A percentile compares a stretch with the other conserved stretches of the same genome.
Conservation (phyloP, 495 filamentous ascomycete genomes). For the Parachaetomium inaequale region DNA sequence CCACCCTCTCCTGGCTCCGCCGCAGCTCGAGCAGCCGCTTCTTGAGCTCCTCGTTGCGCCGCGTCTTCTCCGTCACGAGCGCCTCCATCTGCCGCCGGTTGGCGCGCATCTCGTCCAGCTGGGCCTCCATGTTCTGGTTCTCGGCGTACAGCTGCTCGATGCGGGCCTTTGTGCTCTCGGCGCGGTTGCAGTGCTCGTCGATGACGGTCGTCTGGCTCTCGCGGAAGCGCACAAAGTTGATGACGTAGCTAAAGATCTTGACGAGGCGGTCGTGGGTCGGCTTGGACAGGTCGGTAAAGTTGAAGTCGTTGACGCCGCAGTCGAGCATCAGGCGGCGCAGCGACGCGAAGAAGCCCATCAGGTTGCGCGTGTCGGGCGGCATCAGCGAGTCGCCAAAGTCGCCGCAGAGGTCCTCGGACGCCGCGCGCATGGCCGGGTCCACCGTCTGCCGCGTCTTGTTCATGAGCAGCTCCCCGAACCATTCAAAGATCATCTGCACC, state of each 20-base stretch:
- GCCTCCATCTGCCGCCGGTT: conserved; percentile 72
- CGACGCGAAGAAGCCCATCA: conserved; percentile 88
- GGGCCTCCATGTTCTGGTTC: conserved; percentile 79
- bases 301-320: conserved; percentile 91
- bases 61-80: conserved; percentile 74
- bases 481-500: conserved; percentile 95
- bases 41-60: conserved; percentile 80
- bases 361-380: conserved; percentile 78
- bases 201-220: conserved; percentile 83
- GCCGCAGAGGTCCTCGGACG: conserved; percentile 78
- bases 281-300: conserved; percentile 81
- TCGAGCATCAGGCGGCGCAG: conserved; percentile 72
- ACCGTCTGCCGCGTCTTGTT: conserved; percentile 86
- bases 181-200: conserved; percentile 86
- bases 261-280: conserved; percentile 83
- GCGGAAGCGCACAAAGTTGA: conserved; percentile 97
- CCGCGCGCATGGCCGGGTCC: conserved; percentile 90
- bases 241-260: conserved; percentile 91
- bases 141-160: conserved; percentile 83
- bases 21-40: conserved; percentile 70
- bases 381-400: conserved; percentile 69
- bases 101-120: conserved; percentile 74
- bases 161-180: conserved; percentile 75
- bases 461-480: conserved; percentile 91
- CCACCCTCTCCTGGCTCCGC: conserved; percentile 71